A percentile compares a stretch with the other conserved stretches of the same genome.
These are phyloP conservation scores for Phytophthora pini DNA, from an alignment of 352 stramenopile genomes.

Conservation along the genomic window DNA sequence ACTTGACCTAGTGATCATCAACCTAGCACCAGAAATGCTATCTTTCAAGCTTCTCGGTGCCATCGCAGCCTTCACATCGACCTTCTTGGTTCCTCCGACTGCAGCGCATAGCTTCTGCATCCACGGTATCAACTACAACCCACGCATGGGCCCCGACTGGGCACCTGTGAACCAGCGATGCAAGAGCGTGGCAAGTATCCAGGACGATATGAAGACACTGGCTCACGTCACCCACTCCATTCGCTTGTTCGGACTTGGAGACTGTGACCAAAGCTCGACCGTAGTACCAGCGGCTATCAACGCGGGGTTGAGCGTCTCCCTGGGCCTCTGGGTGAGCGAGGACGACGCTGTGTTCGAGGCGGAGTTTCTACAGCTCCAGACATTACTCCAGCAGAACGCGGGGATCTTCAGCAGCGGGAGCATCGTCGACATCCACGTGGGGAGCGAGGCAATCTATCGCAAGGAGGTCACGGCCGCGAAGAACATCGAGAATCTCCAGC, in stretches of 20 bases:
- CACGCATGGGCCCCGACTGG: constrained; percentile 61
- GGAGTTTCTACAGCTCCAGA: constrained; percentile 48
- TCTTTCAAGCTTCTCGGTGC: constrained; percentile 30
- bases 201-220: constrained; percentile 52
- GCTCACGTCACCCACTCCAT: constrained; percentile 48
- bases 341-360: constrained; percentile 43
- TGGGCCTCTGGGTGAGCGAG: constrained; percentile 71
- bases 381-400: constrained; percentile 38
- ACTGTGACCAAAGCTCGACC: constrained; percentile 57
- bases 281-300: constrained; percentile 56
- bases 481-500: constrained; percentile 49
- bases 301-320: constrained; percentile 52
- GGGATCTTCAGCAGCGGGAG: constrained; percentile 30
- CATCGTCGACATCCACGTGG: constrained; percentile 67
- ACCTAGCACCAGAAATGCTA: constrained; percentile 25
- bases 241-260: constrained; percentile 64
- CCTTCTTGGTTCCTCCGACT: constrained; percentile 4
- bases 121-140: constrained; percentile 80
- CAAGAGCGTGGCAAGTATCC: constrained; percentile 50
- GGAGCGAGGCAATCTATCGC: constrained; percentile 73
- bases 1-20: constrained; percentile 21
- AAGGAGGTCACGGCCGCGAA: constrained; percentile 54
- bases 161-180: constrained; percentile 44
- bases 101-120: constrained; percentile 41
- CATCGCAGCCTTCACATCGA: constrained; percentile 10